A percentile compares a stretch with the other conserved stretches of the same genome.
Evolutionary conservation across 2,329 filamentous ascomycete genomes (phyloP).

Genomic region (Verticillium dahliae): DNA sequence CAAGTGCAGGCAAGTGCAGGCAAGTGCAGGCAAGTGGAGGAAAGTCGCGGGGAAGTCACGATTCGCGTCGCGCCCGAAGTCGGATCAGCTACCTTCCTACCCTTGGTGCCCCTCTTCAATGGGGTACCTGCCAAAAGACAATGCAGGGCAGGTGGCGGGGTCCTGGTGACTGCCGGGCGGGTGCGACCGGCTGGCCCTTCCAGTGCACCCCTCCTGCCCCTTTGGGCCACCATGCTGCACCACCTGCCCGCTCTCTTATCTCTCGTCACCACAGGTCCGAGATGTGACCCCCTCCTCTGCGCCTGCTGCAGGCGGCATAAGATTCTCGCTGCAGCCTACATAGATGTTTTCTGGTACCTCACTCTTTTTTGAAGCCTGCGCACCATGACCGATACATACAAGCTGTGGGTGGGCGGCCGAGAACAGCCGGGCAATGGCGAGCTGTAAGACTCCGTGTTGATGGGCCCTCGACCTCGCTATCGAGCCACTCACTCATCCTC

Average conservation of each 20-base stretch:
- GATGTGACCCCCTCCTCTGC: neutral
- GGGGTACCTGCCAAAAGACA: too few relatives aligned
- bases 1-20: too few relatives aligned
- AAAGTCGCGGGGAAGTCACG: neutral
- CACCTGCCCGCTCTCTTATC: neutral
- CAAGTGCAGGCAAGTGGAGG: neutral
- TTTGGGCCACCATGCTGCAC: neutral
- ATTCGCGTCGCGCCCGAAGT: neutral
- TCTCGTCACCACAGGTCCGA: neutral
- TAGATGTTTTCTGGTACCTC: neutral
- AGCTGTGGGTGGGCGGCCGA: constrained; percentile 19
- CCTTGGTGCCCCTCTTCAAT: too few relatives aligned
- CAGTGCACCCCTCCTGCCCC: constrained; percentile 5
- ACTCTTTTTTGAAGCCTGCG: neutral
- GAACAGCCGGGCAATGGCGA: constrained; percentile 30
- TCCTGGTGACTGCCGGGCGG: neutral
- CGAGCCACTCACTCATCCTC: constrained; percentile 5
- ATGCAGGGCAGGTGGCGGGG: too few relatives aligned
- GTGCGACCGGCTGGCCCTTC: constrained; percentile 3
- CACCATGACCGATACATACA: constrained; percentile 9
- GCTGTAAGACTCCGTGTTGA: constrained; percentile 30
- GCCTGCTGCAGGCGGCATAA: neutral
- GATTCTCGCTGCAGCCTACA: too few relatives aligned
- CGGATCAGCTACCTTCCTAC: neutral
- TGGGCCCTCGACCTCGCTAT: neutral